Percentiles rank a stretch among this genome's conserved stretches.
Conservation (phyloP, 208 protist genomes). For the Acanthamoeba healyi region DNA sequence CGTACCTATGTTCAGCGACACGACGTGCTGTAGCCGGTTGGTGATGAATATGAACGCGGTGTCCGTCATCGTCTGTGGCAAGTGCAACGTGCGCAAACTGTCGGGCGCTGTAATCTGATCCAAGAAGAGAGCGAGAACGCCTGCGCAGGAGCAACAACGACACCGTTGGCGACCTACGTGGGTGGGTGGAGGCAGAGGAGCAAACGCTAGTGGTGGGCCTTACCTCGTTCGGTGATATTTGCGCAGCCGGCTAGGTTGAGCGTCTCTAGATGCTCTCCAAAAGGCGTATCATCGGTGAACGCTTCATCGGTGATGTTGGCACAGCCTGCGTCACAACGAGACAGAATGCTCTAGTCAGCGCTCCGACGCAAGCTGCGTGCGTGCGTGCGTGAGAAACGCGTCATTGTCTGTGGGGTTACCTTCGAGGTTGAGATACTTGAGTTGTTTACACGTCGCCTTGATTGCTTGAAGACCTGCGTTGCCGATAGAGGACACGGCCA, state of each 20-base stretch:
- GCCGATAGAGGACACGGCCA: conserved; percentile 44
- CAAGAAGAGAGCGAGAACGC: background rate
- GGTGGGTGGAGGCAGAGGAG: background rate
- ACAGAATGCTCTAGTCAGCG: background rate
- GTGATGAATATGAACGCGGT: conserved; percentile 32
- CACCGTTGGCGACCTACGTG: background rate
- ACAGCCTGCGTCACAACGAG: background rate
- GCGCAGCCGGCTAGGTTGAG: conserved; percentile 56
- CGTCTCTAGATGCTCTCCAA: conserved; percentile 42
- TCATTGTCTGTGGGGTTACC: background rate
- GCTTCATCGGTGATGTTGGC: conserved; percentile 49
- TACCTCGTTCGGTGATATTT: conserved; percentile 11
- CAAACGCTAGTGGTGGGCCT: background rate
- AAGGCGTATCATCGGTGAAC: conserved; percentile 8
- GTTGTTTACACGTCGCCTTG: background rate
- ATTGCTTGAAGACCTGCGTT: background rate
- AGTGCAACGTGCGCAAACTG: conserved; percentile 26
- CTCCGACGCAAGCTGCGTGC: background rate
- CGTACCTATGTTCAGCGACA: background rate
- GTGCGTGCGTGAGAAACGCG: background rate
- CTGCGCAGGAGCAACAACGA: background rate
- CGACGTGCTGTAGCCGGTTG: conserved; percentile 22
- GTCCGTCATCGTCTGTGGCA: conserved; percentile 66
- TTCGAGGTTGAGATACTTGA: conserved; percentile 65
- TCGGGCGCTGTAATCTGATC: background rate